A percentile compares a stretch with the other conserved stretches of the same genome.
These are phyloP conservation scores for Podila verticillata DNA, from an alignment of 192 early-diverging fungal genomes.

Conservation along the genomic window DNA sequence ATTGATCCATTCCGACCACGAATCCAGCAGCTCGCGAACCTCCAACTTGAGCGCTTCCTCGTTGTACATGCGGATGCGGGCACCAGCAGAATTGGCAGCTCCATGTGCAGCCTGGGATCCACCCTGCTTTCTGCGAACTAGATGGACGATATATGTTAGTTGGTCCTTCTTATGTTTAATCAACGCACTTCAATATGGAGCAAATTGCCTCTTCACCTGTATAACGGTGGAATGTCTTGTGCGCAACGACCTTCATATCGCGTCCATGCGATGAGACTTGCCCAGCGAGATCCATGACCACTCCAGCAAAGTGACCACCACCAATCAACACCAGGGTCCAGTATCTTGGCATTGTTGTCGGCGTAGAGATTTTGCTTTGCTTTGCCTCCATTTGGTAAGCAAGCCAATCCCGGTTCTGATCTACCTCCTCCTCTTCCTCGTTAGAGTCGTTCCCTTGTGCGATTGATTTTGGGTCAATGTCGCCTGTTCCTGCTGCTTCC, in stretches of 20 bases:
- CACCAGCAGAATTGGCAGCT: slow-evolving; percentile 86
- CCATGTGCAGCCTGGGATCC: slow-evolving; percentile 91
- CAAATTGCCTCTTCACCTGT: slow-evolving; percentile 69
- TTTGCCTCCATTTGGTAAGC: slow-evolving; percentile 33
- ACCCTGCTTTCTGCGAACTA: slow-evolving; percentile 92
- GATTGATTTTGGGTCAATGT: neutral
- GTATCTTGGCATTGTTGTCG: slow-evolving; percentile 31
- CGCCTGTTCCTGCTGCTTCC: slow-evolving; percentile 4
- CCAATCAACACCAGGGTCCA: slow-evolving; percentile 87
- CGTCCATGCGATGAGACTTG: slow-evolving; percentile 33
- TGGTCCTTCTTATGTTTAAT: neutral
- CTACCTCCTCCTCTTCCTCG: slow-evolving; percentile 7
- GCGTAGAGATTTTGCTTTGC: neutral
- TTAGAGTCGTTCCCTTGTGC: neutral
- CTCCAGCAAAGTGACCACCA: slow-evolving; percentile 93
- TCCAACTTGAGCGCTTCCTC: slow-evolving; percentile 84
- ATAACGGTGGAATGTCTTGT: slow-evolving; percentile 97
- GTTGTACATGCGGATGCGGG: slow-evolving; percentile 90
- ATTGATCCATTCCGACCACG: slow-evolving; percentile 77
- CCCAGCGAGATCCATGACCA: slow-evolving; percentile 77
- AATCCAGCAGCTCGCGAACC: slow-evolving; percentile 73
- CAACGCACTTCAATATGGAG: neutral
- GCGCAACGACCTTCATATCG: slow-evolving; percentile 66
- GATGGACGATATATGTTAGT: slow-evolving; percentile 13
- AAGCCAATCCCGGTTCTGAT: slow-evolving; percentile 26